A percentile compares a stretch with the other conserved stretches of the same genome.
These are phyloP conservation scores for Solanum tarapatanum DNA, from an alignment of 257 asterid genomes.

Conservation along the genomic window DNA sequence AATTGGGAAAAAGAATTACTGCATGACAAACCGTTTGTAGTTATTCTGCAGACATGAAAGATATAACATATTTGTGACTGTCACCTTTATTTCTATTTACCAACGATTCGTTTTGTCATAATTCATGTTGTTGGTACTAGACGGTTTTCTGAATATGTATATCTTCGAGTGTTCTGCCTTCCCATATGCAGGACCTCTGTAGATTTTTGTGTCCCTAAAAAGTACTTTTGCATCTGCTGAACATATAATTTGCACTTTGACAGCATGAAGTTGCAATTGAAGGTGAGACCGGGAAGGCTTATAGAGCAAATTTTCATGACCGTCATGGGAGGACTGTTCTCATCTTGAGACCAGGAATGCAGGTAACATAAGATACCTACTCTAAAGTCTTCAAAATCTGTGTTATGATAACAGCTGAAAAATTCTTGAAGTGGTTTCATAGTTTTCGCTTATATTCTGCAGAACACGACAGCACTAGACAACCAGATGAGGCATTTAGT, in stretches of 20 bases:
- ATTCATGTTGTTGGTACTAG: background rate
- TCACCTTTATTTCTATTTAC: background rate
- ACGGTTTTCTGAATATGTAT: background rate
- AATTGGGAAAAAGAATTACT: background rate
- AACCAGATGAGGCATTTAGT: constrained; percentile 83
- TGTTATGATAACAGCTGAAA: background rate
- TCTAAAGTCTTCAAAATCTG: background rate
- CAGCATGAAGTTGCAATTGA: constrained; percentile 74
- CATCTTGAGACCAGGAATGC: constrained; percentile 78
- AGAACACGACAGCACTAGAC: constrained; percentile 75
- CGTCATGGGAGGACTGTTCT: constrained; percentile 84
- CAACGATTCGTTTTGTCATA: background rate
- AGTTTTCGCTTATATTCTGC: constrained; percentile 4
- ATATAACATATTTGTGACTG: background rate
- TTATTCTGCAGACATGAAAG: background rate
- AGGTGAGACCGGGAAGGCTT: constrained; percentile 89
- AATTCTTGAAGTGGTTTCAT: background rate
- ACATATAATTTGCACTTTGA: constrained; percentile 6
- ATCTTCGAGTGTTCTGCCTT: background rate
- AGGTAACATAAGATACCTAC: constrained; percentile 28
- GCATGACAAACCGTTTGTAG: background rate
- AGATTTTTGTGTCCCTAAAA: background rate
- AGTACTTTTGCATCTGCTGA: background rate
- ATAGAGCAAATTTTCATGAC: constrained; percentile 72
- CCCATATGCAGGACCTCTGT: background rate